phyloP scores from a whole-genome alignment of 2,329 filamentous ascomycete genomes.

The Penicillium sp. region DNA sequence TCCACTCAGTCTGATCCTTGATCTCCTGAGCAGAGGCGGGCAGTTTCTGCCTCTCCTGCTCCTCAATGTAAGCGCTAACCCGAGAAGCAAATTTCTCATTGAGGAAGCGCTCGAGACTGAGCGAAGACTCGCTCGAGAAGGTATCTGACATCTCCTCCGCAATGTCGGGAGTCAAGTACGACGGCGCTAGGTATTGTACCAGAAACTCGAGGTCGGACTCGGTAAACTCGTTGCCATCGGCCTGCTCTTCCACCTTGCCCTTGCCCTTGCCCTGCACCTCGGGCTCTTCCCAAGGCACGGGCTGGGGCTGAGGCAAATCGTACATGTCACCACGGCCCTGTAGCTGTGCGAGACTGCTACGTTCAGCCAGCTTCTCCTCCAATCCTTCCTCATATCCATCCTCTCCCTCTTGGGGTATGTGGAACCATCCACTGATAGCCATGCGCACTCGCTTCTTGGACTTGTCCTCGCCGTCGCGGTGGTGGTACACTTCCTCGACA shows the following conservation, averaged over 20 bases:
- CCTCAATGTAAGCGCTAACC: slow-evolving; percentile 69
- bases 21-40: slow-evolving; percentile 52
- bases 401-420: slow-evolving; percentile 93
- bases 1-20: slow-evolving; percentile 63
- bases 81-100: slow-evolving; percentile 71
- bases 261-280: slow-evolving; percentile 37
- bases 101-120: slow-evolving; percentile 77
- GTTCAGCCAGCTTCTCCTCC: slow-evolving; percentile 82
- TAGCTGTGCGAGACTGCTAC: slow-evolving; percentile 87
- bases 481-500: slow-evolving; percentile 93
- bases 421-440: slow-evolving; percentile 99
- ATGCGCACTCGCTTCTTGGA: slow-evolving; percentile 70
- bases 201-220: slow-evolving; percentile 84
- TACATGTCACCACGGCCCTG: slow-evolving; percentile 89
- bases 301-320: slow-evolving; percentile 69
- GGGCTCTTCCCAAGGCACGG: slow-evolving; percentile 45
- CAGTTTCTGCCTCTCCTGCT: slow-evolving; percentile 56
- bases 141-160: slow-evolving; percentile 76
- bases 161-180: slow-evolving; percentile 88
- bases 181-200: slow-evolving; percentile 83
- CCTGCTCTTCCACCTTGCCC: slow-evolving; percentile 47
- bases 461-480: slow-evolving; percentile 58
- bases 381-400: slow-evolving; percentile 85
- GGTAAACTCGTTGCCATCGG: slow-evolving; percentile 59
- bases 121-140: slow-evolving; percentile 79